Evolutionary conservation across 768 basidiomycete genomes (phyloP), one percentile per base, ranked within the genome.

Genomic region (Boletus sensibilis): DNA sequence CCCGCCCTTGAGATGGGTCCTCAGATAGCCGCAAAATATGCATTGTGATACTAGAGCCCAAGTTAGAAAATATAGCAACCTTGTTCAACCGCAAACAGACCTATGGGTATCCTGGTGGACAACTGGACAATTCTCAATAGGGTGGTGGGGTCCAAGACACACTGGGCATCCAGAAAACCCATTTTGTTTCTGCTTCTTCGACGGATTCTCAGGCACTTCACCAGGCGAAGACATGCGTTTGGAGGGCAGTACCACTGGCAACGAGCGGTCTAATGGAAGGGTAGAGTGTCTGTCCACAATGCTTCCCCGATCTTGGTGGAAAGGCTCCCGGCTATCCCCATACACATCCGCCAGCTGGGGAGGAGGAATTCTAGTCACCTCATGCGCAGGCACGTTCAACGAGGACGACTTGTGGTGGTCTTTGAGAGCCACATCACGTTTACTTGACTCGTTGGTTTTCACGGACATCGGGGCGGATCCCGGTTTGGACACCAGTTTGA

Each of bases 91-190:
- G 55, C 51, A 37, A n/a, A 53, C 64, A 43, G 59, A 87, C 88
- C 82, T 86, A 53, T 74, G 70, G 1, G 82, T 73, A 2, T 87
- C 88, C 50, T 75, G 74, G 7, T 56, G 57, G 3, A 86, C 77
- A 23, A 82, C 64, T 16, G 85, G 81, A 64, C 90, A 92, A 27
- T 79, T 75, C 64, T 81, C 77, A 11, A 82, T 58, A 21, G 75
- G 56, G 67, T 86, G 85, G 39, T 71, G 67, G 39, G 78, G 72
- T 4, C 70, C 58, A 29, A 59, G 61, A 41, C 88, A 90, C 39
- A 88, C 72, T 4, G 70, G 64, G 58, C 87, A 90, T 21, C 59
- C 23, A 25, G 51, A 38, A 6, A 25, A 37, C 20, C 5, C 59
- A 18, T 50, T 48, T 7, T 72, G 60, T 55, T 75, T 77, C 9